phyloP scores from a whole-genome alignment of 768 basidiomycete genomes.

The Pleurotus citrinopileatus region DNA sequence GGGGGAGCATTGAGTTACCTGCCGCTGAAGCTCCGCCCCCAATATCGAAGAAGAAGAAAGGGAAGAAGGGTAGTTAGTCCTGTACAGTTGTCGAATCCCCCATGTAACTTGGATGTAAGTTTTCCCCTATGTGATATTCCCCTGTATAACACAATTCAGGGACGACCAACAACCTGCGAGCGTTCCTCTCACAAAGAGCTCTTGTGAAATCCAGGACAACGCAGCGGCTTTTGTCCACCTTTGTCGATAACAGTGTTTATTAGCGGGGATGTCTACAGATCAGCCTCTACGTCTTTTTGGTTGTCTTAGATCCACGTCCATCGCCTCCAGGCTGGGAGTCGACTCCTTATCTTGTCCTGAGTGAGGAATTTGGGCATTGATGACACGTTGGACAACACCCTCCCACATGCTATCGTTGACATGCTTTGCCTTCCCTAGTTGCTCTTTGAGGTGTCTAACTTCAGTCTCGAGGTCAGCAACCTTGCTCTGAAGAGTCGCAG shows the following conservation, averaged over 20 bases:
- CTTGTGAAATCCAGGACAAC: too few relatives aligned
- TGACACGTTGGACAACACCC: conserved; percentile 63
- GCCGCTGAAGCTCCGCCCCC: conserved; percentile 27
- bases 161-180: too few relatives aligned
- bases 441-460: conserved; percentile 58
- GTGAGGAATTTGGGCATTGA: conserved; percentile 3
- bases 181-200: too few relatives aligned
- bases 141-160: too few relatives aligned
- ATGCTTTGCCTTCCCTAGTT: conserved; percentile 82
- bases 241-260: too few relatives aligned
- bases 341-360: background rate
- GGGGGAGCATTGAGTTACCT: conserved; percentile 61
- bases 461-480: conserved; percentile 73
- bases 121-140: too few relatives aligned
- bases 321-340: background rate
- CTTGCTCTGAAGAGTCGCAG: conserved; percentile 46
- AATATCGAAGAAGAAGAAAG: conserved; percentile 45
- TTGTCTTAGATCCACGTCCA: background rate
- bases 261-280: too few relatives aligned
- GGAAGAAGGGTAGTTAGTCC: conserved; percentile 25
- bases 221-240: too few relatives aligned
- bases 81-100: too few relatives aligned
- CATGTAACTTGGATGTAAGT: background rate
- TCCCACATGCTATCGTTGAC: conserved; percentile 96
- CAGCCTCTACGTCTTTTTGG: background rate